phyloP scores from a whole-genome alignment of 257 asterid species.

The Lantana camara region DNA sequence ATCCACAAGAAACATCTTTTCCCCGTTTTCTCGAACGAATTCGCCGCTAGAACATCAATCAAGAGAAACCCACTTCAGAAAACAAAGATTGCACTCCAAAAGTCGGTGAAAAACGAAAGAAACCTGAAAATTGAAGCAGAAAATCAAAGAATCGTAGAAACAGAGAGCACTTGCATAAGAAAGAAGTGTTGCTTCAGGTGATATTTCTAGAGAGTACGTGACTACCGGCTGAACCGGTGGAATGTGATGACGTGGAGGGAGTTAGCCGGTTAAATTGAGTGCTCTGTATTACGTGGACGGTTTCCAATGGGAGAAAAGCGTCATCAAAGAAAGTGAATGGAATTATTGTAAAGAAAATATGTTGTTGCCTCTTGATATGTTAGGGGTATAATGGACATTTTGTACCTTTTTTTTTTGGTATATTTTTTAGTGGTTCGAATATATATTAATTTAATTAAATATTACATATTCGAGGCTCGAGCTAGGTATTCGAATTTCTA shows the following conservation, averaged over 20 bases:
- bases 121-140: neutral
- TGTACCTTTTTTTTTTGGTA: no score
- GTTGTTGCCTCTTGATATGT: no score
- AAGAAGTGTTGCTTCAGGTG: neutral
- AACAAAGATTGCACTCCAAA: neutral
- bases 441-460: no score
- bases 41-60: neutral
- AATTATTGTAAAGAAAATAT: no score
- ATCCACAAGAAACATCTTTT: constrained; percentile 47
- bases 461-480: no score
- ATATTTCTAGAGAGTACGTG: constrained; percentile 1
- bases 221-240: constrained; percentile 23
- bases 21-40: neutral
- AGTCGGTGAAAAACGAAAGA: neutral
- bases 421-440: no score
- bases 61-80: neutral
- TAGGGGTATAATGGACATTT: no score
- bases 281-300: constrained; percentile 17
- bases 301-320: constrained; percentile 24
- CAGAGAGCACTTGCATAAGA: neutral
- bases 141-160: neutral
- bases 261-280: constrained; percentile 18
- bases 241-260: neutral
- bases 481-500: no score
- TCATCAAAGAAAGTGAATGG: constrained; percentile 3